Evolutionary conservation across 306 rosid species (phyloP).

Genomic region (Quercus suber): DNA sequence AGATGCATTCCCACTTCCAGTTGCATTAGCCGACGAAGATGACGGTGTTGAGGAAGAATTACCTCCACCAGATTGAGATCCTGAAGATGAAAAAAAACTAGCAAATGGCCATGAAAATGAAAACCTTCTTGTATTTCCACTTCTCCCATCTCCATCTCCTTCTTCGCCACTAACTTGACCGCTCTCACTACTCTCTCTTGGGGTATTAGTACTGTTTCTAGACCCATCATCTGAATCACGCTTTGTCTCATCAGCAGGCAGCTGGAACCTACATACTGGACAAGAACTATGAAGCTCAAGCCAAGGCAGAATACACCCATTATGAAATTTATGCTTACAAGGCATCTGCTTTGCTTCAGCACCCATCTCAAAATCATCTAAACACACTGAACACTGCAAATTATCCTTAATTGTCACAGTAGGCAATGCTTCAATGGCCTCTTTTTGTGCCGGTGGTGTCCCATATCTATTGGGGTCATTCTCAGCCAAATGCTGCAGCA

Average conservation of each 20-base stretch:
- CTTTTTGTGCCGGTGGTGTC: constrained; percentile 75
- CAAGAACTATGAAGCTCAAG: constrained; percentile 83
- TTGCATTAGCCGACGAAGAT: constrained; percentile 30
- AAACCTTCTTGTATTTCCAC: constrained; percentile 54
- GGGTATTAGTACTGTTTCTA: constrained; percentile 28
- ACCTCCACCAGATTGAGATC: constrained; percentile 13
- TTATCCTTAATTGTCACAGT: constrained; percentile 41
- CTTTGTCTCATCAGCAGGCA: constrained; percentile 61
- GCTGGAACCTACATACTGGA: constrained; percentile 74
- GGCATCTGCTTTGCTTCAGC: constrained; percentile 81
- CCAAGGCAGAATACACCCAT: constrained; percentile 74
- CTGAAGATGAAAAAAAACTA: constrained; percentile 49
- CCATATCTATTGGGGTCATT: constrained; percentile 79
- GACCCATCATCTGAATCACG: constrained; percentile 38
- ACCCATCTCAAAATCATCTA: constrained; percentile 70
- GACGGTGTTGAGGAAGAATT: constrained; percentile 36
- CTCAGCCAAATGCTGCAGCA: constrained; percentile 79
- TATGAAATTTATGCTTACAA: constrained; percentile 74
- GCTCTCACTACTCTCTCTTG: constrained; percentile 28
- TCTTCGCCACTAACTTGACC: constrained; percentile 27
- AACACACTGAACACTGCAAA: constrained; percentile 72
- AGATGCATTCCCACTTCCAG: constrained; percentile 33
- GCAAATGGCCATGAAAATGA: constrained; percentile 73
- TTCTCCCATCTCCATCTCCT: constrained; percentile 40
- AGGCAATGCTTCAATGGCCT: constrained; percentile 67